Base-by-base conservation (phyloP, 164 flowering plant genomes). In the Pachysandra terminalis region DNA sequence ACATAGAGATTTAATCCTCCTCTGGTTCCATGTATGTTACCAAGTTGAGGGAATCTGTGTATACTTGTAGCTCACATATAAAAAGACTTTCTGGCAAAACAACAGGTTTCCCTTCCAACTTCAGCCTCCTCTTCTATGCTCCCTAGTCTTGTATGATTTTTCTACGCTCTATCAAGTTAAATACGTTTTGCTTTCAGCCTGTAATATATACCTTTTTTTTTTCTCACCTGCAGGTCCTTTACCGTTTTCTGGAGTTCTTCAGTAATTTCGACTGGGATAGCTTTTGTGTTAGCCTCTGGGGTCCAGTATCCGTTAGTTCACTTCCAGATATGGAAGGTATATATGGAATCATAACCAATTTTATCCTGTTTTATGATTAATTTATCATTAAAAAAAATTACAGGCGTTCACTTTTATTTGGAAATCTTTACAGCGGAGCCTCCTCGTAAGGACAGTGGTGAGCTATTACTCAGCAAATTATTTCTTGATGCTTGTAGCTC, bases 261-360 rank as follows among this genome's bases (percentile, higher is more conserved):
- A 95, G 99, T 72, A 92, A 87, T 76, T 95, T 92, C 81, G 99
- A 95, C 67, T 95, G 99, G 99, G 96, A 89, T 16, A 89, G 85
- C 70, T 95, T 86, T 76, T 92, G 97, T 79, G 84, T 96, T 67
- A 95, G 99, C 76, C 86, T 95, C 37, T 83, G 95, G 92, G 99
- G 99, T 66, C 99, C 99, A 63, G 91, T 95, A 53, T 90, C 89
- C 19, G 85, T 86, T 66, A 79, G 81, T 72, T 86, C 93, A 53
- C 96, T 96, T 66, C 97, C 98, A 61, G 90, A 90, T 69, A 82
- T 93, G 64, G 80, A 89, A 70, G 96, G 99, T 96, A 80, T 41
- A 24, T 22, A 27, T 62, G 19, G 32, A 21, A 19, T 53, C 24
- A 35, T 67, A 45, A 12, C 10, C 1, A 10, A 45, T 15, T 45